These are phyloP conservation scores for Pseudoperonospora humuli DNA, from an alignment of 352 stramenopile genomes.

Conservation along the genomic window DNA sequence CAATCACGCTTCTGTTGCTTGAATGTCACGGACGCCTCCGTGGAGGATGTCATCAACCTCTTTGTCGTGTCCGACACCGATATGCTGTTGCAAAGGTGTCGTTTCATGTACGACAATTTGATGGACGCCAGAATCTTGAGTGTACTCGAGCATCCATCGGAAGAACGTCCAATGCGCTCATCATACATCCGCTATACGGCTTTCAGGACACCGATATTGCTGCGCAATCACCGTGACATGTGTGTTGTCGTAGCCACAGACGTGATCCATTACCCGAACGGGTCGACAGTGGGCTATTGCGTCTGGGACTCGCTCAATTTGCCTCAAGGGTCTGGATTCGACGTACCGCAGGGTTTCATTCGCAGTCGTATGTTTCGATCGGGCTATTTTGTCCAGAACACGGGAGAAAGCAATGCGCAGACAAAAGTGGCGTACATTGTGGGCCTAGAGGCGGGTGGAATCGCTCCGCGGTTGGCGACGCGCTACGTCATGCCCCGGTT, in stretches of 20 bases:
- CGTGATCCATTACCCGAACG: slow-evolving; percentile 25
- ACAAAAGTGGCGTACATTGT: slow-evolving; percentile 36
- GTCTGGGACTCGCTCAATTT: slow-evolving; percentile 44
- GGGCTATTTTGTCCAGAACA: slow-evolving; percentile 35
- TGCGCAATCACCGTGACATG: slow-evolving; percentile 34
- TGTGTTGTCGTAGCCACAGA: slow-evolving; percentile 37
- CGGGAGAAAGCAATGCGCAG: slow-evolving; percentile 13
- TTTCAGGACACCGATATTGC: slow-evolving; percentile 26
- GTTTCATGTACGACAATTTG: slow-evolving; percentile 38
- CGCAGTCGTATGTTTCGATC: slow-evolving; percentile 36
- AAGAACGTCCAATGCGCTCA: slow-evolving; percentile 24
- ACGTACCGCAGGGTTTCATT: slow-evolving; percentile 28
- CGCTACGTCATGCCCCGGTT: slow-evolving; percentile 35
- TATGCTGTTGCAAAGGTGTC: slow-evolving; percentile 28
- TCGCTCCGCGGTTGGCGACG: slow-evolving; percentile 25
- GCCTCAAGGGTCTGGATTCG: slow-evolving; percentile 23
- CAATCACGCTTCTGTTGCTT: slow-evolving; percentile 37
- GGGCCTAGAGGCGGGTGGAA: slow-evolving; percentile 31
- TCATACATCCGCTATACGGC: slow-evolving; percentile 40
- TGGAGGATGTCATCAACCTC: slow-evolving; percentile 30
- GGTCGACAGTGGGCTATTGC: slow-evolving; percentile 40
- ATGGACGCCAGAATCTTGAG: slow-evolving; percentile 30
- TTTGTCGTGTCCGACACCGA: slow-evolving; percentile 33
- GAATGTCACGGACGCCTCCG: slow-evolving; percentile 18
- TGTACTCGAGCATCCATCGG: slow-evolving; percentile 28